phyloP scores from a whole-genome alignment of 2,329 filamentous ascomycete species.

The Hypoxylon sp. region DNA sequence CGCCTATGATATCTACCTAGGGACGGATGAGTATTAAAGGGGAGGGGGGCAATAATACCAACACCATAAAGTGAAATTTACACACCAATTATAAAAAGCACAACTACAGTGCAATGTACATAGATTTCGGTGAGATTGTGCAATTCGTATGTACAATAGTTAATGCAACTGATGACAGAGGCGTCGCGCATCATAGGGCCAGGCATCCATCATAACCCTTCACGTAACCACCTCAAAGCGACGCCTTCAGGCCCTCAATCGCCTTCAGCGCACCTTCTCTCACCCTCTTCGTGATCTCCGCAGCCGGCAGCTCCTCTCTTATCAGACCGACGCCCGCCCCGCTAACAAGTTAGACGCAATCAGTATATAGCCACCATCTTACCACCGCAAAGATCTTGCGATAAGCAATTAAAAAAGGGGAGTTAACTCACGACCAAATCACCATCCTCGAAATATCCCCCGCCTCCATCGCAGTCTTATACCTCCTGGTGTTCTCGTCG shows the following conservation, averaged over 20 bases:
- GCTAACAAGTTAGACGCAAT: slow-evolving; percentile 23
- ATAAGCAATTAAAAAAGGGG: neutral
- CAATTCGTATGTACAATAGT: too few species aligned
- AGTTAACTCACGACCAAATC: slow-evolving; percentile 51
- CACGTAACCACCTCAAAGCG: slow-evolving; percentile 8
- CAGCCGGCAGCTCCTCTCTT: slow-evolving; percentile 45
- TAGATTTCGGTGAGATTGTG: too few species aligned
- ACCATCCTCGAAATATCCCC: slow-evolving; percentile 48
- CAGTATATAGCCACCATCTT: slow-evolving; percentile 7
- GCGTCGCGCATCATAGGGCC: too few species aligned
- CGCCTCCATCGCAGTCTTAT: slow-evolving; percentile 41
- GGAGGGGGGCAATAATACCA: too few species aligned
- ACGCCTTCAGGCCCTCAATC: slow-evolving; percentile 34
- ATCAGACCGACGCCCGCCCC: slow-evolving; percentile 49
- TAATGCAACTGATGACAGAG: too few species aligned
- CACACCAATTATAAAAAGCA: too few species aligned
- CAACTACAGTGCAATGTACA: too few species aligned
- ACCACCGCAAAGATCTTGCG: neutral
- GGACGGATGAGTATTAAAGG: too few species aligned
- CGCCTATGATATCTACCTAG: too few species aligned
- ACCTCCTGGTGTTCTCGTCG: slow-evolving; percentile 46
- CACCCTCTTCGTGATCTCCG: slow-evolving; percentile 46
- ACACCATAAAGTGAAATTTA: too few species aligned
- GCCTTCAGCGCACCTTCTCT: slow-evolving; percentile 44
- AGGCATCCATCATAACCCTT: neutral